Evolutionary conservation across 331 rosid species (phyloP), one percentile per base, ranked within the genome.

Genomic region (Malus hybrid): DNA sequence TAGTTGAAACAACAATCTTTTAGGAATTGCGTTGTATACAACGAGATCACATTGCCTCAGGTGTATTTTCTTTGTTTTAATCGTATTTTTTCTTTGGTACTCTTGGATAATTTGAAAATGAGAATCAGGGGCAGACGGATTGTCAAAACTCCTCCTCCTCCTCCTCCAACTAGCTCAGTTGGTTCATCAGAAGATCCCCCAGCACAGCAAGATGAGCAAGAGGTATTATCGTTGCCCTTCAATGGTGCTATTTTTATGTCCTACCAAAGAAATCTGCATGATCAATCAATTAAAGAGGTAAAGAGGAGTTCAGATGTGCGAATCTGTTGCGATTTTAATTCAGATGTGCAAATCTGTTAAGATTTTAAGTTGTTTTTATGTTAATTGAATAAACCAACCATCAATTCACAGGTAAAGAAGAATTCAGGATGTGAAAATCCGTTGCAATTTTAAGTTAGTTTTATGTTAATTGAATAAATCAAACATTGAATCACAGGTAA

Each of bases 141-240:
- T 3, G 1, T 52, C 28, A 57, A 8, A 57, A 11, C 63, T 8
- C 63, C 28, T 6, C 56, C 24, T 24, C 56, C 24, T 24, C 24
- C 77, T 46, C 71, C 71, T 46, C 33, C 52, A 46, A 16, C 20
- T 15, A 63, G 78, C 70, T 63, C 63, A 24, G 50, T 50, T 36
- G 62, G 24, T 22, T 74, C 78, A 48, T 44, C 78, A 46, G 28
- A 46, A 44, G 4, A 63, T 63, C 30, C 55, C 22, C 33, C 52
- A 12, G 32, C 71, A 74, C 22, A 62, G 52, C 71, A 52, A n/a
- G 71, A 74, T 3, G 78, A 62, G 52, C 78, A 33, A n/a, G 78
- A 74, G 48, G 78, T 74, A 63, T 63, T 63, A 44, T 63, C 73
- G 22, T 7, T 67, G 53, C 56, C 39, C 20, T 52, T 52, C 57